Evolutionary conservation across 768 basidiomycete species (phyloP), one percentile per base, ranked within the genome.

Genomic region (Lentinula lateritia): DNA sequence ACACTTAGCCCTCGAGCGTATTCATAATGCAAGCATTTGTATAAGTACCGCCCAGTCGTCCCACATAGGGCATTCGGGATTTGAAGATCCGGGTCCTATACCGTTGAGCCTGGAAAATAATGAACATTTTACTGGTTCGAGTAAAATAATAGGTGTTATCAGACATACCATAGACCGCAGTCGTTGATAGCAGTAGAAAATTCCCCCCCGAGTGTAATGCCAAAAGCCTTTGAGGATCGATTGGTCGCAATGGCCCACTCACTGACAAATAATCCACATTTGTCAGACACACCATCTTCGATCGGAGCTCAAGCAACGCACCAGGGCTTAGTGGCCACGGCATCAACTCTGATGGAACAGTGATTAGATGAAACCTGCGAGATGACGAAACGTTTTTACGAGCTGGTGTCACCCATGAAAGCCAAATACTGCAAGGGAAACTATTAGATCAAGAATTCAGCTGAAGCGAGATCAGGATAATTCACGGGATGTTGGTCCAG

Each of bases 141-240:
- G 41, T 46, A 0, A 6, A 6, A 35, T 3, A 28, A 45, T 32
- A 16, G 7, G 8, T 7, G 10, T n/a, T 13, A 6, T 16, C 8
- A 36, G 8, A 75, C 78, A 63, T 76, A 74, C 80, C 80, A 90
- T 48, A 84, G 69, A 38, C 88, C 88, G 69, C 89, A 91, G 69
- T 89, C 88, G 65, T 86, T 89, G 72, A 92, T 85, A 38, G 90
- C 92, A 50, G 85, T 80, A 45, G 86, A 87, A 72, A 87, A 96
- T 74, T 96, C 94, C 63, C 93, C 94, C 45, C 90, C 92, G 45
- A 84, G 69, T 43, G 87, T 87, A 64, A 96, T 75, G 35, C 95
- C 95, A 68, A 93, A 95, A 12, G 78, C 78, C 23, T 75, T 77
- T 75, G 88, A 85, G 1, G 92, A 90, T 62, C 78, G 76, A 69